Conservation (phyloP, 1,284 basidiomycete species). For the Malassezia furfur region DNA sequence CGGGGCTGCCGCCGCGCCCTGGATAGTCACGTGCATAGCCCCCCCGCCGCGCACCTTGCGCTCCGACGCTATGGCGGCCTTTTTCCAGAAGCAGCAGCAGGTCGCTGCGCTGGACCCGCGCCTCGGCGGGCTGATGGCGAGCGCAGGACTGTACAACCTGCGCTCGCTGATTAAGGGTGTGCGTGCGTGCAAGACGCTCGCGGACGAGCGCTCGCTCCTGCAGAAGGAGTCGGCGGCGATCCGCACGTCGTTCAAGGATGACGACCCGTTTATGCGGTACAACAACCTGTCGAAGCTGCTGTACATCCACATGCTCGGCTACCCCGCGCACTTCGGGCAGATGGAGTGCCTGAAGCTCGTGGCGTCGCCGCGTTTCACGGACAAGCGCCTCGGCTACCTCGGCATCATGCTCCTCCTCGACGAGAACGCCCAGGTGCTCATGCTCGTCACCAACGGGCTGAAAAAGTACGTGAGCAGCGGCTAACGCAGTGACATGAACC, state of each 20-base stretch:
- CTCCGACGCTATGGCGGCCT: slow-evolving; percentile 37
- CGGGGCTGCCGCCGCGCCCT: slow-evolving; percentile 10
- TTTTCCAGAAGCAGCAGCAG: slow-evolving; percentile 48
- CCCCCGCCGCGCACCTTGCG: not conserved
- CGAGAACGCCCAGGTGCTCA: slow-evolving; percentile 95
- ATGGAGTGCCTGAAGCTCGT: slow-evolving; percentile 99
- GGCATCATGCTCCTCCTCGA: slow-evolving; percentile 97
- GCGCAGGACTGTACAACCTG: slow-evolving; percentile 47
- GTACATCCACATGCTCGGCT: slow-evolving; percentile 99
- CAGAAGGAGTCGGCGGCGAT: slow-evolving; percentile 98
- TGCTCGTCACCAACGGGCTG: slow-evolving; percentile 90
- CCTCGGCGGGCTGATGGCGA: slow-evolving; percentile 44
- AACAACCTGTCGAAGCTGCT: slow-evolving; percentile 97
- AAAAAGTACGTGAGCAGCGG: slow-evolving; percentile 68
- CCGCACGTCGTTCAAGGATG: slow-evolving; percentile 92
- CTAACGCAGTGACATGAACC: slow-evolving; percentile 83
- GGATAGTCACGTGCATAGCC: slow-evolving; percentile 11
- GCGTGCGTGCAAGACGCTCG: slow-evolving; percentile 68
- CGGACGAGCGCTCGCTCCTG: slow-evolving; percentile 93
- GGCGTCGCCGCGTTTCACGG: slow-evolving; percentile 89
- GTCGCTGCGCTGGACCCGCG: slow-evolving; percentile 47
- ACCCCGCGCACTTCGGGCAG: slow-evolving; percentile 97
- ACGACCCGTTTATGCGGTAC: slow-evolving; percentile 67
- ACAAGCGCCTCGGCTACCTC: slow-evolving; percentile 92
- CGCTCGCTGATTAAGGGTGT: slow-evolving; percentile 50